Evolutionary conservation across 495 filamentous ascomycete genomes (phyloP).

Genomic region (Neurospora sp.): DNA sequence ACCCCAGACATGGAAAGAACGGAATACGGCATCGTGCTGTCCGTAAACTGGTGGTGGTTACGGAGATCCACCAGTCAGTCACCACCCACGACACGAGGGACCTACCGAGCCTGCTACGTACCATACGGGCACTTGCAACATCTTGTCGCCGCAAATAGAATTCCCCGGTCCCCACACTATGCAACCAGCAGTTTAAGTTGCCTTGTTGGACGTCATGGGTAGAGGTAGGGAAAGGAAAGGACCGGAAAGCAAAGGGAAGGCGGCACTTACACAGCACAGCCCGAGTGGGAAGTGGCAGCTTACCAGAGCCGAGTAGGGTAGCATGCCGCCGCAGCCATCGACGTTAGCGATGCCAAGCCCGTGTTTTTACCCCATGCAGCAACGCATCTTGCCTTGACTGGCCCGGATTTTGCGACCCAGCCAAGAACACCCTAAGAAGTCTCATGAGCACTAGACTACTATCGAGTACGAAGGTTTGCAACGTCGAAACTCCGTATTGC

Average conservation of each 20-base stretch:
- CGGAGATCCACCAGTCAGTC: not conserved
- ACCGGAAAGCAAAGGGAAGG: not conserved
- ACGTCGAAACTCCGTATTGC: not conserved
- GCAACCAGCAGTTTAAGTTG: not conserved
- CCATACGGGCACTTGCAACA: not conserved
- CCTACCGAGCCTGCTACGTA: not conserved
- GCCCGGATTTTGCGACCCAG: not conserved
- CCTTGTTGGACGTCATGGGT: not conserved
- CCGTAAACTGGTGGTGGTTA: not conserved
- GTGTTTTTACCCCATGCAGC: not conserved
- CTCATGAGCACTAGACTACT: not conserved
- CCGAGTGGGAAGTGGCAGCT: not conserved
- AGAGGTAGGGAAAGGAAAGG: not conserved
- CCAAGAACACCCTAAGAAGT: not conserved
- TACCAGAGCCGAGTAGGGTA: not conserved
- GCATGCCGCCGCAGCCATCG: not conserved
- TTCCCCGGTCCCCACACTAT: not conserved
- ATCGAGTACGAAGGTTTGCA: not conserved
- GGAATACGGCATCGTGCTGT: not conserved
- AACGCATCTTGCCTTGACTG: not conserved
- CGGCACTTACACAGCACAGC: not conserved
- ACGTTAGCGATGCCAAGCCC: not conserved
- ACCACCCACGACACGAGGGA: not conserved
- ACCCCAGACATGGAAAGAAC: not conserved
- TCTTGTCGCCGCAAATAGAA: not conserved